phyloP scores from a whole-genome alignment of 768 basidiomycete species.

The Steccherinum ochraceum region DNA sequence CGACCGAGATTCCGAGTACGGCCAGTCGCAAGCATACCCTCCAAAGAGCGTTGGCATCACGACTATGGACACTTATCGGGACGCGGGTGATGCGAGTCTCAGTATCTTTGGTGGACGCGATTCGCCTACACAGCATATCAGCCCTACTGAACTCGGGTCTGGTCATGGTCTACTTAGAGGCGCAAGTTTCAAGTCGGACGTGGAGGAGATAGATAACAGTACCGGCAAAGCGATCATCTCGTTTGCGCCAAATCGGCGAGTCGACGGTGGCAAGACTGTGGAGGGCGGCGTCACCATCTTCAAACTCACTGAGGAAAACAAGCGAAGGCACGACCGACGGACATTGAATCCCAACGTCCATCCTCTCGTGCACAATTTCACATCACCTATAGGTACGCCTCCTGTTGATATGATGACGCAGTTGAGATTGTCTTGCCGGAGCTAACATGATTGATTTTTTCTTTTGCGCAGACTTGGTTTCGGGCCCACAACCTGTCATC shows the following conservation, averaged over 20 bases:
- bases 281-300: constrained; percentile 15
- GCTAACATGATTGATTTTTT: no score
- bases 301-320: constrained; percentile 35
- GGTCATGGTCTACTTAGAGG: background rate
- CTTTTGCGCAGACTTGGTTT: background rate
- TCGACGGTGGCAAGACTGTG: constrained; percentile 13
- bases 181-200: background rate
- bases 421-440: no score
- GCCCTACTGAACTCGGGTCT: background rate
- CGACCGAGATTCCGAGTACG: background rate
- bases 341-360: constrained; percentile 23
- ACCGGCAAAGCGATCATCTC: constrained; percentile 1
- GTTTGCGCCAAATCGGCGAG: constrained; percentile 23
- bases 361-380: constrained; percentile 57
- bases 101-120: background rate
- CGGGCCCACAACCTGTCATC: background rate
- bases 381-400: constrained; percentile 59
- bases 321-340: constrained; percentile 34
- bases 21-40: background rate
- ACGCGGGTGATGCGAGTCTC: background rate
- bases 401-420: background rate
- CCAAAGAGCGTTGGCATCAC: background rate
- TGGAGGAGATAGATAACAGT: background rate
- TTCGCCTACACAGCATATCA: background rate
- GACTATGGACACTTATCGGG: background rate